Base-by-base conservation (phyloP, 2,329 filamentous ascomycete genomes). In the Chrysosphaeria jannelii region DNA sequence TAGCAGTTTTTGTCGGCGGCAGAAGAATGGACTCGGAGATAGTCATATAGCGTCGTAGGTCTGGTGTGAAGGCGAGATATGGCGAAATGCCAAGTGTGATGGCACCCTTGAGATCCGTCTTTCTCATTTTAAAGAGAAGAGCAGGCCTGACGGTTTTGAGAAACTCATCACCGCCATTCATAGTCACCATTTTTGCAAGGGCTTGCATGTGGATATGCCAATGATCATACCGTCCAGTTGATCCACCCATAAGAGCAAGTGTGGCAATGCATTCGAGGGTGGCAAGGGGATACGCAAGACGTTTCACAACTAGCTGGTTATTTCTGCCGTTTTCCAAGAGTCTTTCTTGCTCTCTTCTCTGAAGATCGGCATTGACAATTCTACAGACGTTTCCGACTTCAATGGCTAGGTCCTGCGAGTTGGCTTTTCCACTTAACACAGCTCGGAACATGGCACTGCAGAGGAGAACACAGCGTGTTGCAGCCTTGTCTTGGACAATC, bases 121-220 rank as follows among this genome's bases (percentile, higher is more conserved):
- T 45, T 25, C 22, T 19, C 18, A 21, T 22, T 23, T 33, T 33
- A 26, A 28, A 23, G 6, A 28, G 25, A 20, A 33, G 28, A 13
- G 31, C 29, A 2, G 31, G 30, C 4, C 27, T 29, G 16, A 31
- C 25, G 7, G 25, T 21, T 11, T 14, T 19, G 8, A 31, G 23
- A 14, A 21, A 23, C 19, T 14, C 10, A 8, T 14, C 11, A 13
- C 22, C 39, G 10, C 37, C 37, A 14, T 34, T 33, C 5, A 42
- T 25, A 12, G 40, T 37, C 12, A 43, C 33, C 11, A 44, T 33
- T 14, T 38, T 35, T 18, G 33, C 27, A 1, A 45, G 33, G 1
- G 40, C 42, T 15, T 33, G 33, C 40, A 45, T 45, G 17, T 45
- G 42, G 9, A 44, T 28, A 23, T 41, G 33, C 43, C 43, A 45